These are phyloP conservation scores for Cercophora sp. DNA, from an alignment of 495 filamentous ascomycete species.

Conservation along the genomic window DNA sequence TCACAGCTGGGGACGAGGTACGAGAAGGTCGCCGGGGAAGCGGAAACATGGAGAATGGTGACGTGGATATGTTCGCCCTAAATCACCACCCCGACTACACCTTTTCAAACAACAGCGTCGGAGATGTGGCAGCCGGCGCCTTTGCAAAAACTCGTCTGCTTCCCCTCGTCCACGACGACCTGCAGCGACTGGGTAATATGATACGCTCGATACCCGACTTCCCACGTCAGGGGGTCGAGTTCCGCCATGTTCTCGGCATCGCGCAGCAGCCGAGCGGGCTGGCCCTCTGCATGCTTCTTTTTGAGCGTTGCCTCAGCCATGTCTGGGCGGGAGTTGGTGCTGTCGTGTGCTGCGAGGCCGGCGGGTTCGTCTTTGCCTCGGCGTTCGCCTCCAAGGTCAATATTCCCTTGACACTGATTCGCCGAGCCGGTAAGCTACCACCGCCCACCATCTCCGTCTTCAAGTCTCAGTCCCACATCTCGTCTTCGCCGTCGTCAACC, in stretches of 20 bases:
- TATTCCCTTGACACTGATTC: conserved; percentile 51
- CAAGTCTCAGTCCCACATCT: conserved; percentile 55
- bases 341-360: conserved; percentile 54
- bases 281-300: conserved; percentile 50
- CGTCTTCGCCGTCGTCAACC: conserved; percentile 36
- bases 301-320: conserved; percentile 45
- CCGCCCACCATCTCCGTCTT: conserved; percentile 51
- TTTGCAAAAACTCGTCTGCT: conserved; percentile 48
- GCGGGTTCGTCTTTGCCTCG: conserved; percentile 57
- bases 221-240: conserved; percentile 49
- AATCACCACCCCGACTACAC: conserved; percentile 39
- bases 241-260: conserved; percentile 59
- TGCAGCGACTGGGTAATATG: conserved; percentile 51
- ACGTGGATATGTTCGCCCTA: background rate
- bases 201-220: conserved; percentile 49
- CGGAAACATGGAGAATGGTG: conserved; percentile 22
- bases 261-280: conserved; percentile 52
- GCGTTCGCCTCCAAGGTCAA: conserved; percentile 44
- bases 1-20: conserved; percentile 44
- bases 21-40: conserved; percentile 38
- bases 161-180: conserved; percentile 47
- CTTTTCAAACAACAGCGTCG: conserved; percentile 49
- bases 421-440: conserved; percentile 57
- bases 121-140: conserved; percentile 32
- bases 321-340: conserved; percentile 46